A percentile compares a stretch with the other conserved stretches of the same genome.
Evolutionary conservation across 2,329 filamentous ascomycete species (phyloP).

Genomic region (Clonostachys sp.): DNA sequence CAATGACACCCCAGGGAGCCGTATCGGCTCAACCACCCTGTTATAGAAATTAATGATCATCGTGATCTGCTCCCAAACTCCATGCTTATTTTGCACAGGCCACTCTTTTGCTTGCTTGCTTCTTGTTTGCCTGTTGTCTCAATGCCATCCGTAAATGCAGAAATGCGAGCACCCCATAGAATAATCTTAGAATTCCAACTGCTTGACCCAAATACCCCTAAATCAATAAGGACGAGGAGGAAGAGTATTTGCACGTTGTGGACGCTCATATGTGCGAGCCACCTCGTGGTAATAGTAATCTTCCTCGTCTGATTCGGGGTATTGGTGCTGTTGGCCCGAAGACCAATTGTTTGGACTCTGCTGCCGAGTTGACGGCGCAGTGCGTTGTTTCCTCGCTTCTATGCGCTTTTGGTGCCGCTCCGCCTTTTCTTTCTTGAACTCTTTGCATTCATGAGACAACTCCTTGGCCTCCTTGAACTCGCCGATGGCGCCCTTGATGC

Average conservation of each 20-base stretch:
- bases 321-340: conserved; percentile 20
- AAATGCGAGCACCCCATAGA: too few relatives aligned
- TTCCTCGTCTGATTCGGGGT: conserved; percentile 32
- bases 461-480: conserved; percentile 53
- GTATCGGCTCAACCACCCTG: too few relatives aligned
- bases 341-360: conserved; percentile 39
- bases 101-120: too few relatives aligned
- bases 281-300: conserved; percentile 21
- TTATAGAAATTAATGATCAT: too few relatives aligned
- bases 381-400: conserved; percentile 16
- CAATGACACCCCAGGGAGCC: too few relatives aligned
- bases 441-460: conserved; percentile 38
- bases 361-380: conserved; percentile 25
- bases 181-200: too few relatives aligned
- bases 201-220: too few relatives aligned
- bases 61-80: too few relatives aligned
- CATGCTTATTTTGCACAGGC: too few relatives aligned
- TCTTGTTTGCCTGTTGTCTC: too few relatives aligned
- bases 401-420: conserved; percentile 44
- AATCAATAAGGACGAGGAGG: conserved; percentile 22
- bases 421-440: conserved; percentile 44
- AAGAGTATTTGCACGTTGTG: conserved; percentile 33
- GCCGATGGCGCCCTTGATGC: conserved; percentile 50
- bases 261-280: conserved; percentile 32
- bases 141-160: too few relatives aligned